Evolutionary conservation across 345 rosid species (phyloP).

Genomic region (Jatropha curcas): DNA sequence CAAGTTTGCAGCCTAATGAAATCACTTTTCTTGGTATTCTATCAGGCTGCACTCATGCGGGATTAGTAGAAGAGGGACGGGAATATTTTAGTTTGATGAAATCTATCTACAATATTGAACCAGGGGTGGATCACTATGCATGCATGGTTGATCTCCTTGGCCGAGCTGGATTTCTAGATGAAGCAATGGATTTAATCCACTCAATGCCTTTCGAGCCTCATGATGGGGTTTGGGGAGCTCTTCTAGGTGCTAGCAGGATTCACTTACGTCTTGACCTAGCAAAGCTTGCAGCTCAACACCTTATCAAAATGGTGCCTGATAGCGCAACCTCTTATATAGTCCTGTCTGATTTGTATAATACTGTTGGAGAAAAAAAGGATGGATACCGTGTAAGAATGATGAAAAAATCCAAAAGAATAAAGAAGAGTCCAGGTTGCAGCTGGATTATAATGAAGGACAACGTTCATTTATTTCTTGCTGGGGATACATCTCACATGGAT

Average conservation of each 20-base stretch:
- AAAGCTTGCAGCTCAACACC: slow-evolving; percentile 59
- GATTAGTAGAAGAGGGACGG: slow-evolving; percentile 65
- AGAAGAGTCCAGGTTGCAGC: slow-evolving; percentile 79
- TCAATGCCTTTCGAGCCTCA: slow-evolving; percentile 61
- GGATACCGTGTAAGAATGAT: slow-evolving; percentile 44
- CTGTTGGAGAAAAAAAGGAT: slow-evolving; percentile 43
- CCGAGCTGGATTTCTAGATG: slow-evolving; percentile 66
- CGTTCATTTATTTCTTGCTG: slow-evolving; percentile 33
- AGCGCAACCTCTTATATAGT: slow-evolving; percentile 71
- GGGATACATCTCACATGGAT: too few species aligned
- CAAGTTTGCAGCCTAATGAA: slow-evolving; percentile 53
- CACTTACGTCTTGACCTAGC: slow-evolving; percentile 61
- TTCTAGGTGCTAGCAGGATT: slow-evolving; percentile 62
- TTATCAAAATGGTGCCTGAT: slow-evolving; percentile 62
- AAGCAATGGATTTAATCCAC: slow-evolving; percentile 51
- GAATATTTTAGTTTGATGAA: slow-evolving; percentile 60
- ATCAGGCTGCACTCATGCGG: slow-evolving; percentile 75
- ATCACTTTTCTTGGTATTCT: slow-evolving; percentile 70
- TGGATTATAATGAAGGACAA: slow-evolving; percentile 55
- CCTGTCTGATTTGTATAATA: slow-evolving; percentile 55
- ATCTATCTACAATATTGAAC: slow-evolving; percentile 46
- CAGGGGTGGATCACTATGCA: slow-evolving; percentile 70
- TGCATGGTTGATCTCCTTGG: slow-evolving; percentile 84
- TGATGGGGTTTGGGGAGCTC: slow-evolving; percentile 86
- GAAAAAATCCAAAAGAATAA: slow-evolving; percentile 50